Percentiles rank a stretch among this genome's conserved stretches.
Evolutionary conservation across 345 rosid genomes (phyloP).

Genomic region (Barbarea vulgaris): DNA sequence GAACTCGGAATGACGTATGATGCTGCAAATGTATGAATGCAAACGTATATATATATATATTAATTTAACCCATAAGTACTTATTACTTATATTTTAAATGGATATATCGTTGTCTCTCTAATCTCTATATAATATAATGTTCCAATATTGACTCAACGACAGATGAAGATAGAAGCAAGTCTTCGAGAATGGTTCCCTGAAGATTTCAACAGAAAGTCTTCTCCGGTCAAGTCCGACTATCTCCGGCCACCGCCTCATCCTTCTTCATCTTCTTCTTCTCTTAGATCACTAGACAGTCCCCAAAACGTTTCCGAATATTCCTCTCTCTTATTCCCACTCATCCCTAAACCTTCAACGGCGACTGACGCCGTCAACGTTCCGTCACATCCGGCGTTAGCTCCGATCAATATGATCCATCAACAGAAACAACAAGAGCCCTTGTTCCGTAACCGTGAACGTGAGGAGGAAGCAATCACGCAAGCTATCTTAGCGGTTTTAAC

Average conservation of each 20-base stretch:
- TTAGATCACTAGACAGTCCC: conserved; percentile 68
- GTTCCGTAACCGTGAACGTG: conserved; percentile 48
- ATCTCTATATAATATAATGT: neutral
- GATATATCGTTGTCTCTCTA: neutral
- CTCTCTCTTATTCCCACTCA: conserved; percentile 53
- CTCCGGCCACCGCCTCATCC: conserved; percentile 41
- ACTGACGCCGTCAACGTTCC: conserved; percentile 20
- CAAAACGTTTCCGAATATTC: conserved; percentile 48
- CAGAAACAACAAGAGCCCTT: conserved; percentile 48
- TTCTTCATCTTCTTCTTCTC: conserved; percentile 73
- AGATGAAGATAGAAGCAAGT: conserved; percentile 62
- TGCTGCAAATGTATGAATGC: conserved; percentile 47
- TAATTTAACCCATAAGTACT: neutral
- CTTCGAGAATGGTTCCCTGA: conserved; percentile 58
- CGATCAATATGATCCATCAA: conserved; percentile 30
- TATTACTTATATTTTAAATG: neutral
- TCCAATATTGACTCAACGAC: conserved; percentile 20
- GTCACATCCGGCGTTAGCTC: conserved; percentile 26
- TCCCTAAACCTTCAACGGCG: conserved; percentile 37
- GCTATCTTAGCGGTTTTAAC: conserved; percentile 74
- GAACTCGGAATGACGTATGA: conserved; percentile 69
- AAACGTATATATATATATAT: neutral
- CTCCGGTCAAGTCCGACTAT: conserved; percentile 45
- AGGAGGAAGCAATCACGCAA: conserved; percentile 56
- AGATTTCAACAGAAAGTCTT: conserved; percentile 50